These are phyloP conservation scores for Xylaria castorea DNA, from an alignment of 495 filamentous ascomycete genomes.

Conservation along the genomic window DNA sequence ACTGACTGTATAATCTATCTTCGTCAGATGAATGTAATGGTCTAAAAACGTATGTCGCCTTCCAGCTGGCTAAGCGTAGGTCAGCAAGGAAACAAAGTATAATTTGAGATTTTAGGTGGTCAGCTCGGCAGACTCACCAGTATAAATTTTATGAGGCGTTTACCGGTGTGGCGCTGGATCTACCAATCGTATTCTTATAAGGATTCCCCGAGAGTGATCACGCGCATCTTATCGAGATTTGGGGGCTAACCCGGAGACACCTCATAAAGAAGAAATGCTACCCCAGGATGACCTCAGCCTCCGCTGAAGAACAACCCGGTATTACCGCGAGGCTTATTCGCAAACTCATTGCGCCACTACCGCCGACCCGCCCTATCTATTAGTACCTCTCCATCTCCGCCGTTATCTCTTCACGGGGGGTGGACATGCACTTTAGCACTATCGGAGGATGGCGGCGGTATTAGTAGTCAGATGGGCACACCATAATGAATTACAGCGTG, in stretches of 20 bases:
- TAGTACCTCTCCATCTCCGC: slow-evolving; percentile 11
- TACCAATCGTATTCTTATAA: slow-evolving; percentile 11
- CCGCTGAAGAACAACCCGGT: slow-evolving; percentile 12
- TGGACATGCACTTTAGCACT: not conserved
- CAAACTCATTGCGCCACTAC: not conserved
- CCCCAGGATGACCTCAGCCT: slow-evolving; percentile 28
- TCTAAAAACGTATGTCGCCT: not conserved
- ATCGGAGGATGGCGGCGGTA: not conserved
- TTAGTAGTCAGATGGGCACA: not conserved
- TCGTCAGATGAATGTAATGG: not conserved
- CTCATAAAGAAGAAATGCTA: slow-evolving; percentile 13
- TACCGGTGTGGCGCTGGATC: slow-evolving; percentile 27
- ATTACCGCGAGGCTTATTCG: slow-evolving; percentile 11
- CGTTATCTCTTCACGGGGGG: not conserved
- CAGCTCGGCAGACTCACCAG: slow-evolving; percentile 15
- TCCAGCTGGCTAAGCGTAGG: not conserved
- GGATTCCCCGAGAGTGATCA: slow-evolving; percentile 19
- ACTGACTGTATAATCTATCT: slow-evolving; percentile 1
- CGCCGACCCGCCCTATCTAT: slow-evolving; percentile 2
- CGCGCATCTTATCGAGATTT: slow-evolving; percentile 17
- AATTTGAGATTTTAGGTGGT: slow-evolving; percentile 15
- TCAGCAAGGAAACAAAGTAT: not conserved
- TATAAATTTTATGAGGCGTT: slow-evolving; percentile 4
- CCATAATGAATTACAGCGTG: not conserved
- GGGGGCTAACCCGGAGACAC: slow-evolving; percentile 21